A percentile compares a stretch with the other conserved stretches of the same genome.
These are phyloP conservation scores for Yamadazyma scolyti DNA, from an alignment of 805 yeast species.

Conservation along the genomic window DNA sequence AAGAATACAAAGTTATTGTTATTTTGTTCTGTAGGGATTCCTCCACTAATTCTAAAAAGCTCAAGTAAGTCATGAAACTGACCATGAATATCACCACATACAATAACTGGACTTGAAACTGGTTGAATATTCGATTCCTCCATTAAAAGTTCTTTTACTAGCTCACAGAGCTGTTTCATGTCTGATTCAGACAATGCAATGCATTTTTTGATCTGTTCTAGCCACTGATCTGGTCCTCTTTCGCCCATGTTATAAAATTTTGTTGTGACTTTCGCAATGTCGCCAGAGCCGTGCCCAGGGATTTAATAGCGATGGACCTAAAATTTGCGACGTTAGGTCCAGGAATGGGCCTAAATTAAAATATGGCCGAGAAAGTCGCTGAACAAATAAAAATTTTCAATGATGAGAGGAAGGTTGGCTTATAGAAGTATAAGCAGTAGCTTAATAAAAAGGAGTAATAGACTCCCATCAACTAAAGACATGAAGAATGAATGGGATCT, in stretches of 20 bases:
- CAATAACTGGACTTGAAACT: constrained; percentile 89
- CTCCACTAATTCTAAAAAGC: constrained; percentile 86
- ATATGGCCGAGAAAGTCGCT: too few species aligned
- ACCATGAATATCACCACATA: constrained; percentile 97
- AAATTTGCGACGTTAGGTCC: too few species aligned
- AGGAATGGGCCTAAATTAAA: too few species aligned
- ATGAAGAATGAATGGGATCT: constrained; percentile 33
- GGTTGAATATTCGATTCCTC: constrained; percentile 96
- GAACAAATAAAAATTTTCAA: too few species aligned
- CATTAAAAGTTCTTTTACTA: constrained; percentile 91
- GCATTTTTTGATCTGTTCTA: constrained; percentile 89
- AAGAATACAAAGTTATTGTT: constrained; percentile 60
- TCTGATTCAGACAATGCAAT: constrained; percentile 84
- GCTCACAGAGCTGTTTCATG: constrained; percentile 94
- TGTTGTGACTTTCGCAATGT: too few species aligned
- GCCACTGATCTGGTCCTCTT: constrained; percentile 81
- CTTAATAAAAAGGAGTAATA: too few species aligned
- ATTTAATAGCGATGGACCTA: too few species aligned
- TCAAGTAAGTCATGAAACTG: constrained; percentile 94
- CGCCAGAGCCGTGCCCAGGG: too few species aligned
- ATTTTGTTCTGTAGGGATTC: constrained; percentile 70
- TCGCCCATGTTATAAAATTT: constrained; percentile 11
- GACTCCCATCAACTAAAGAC: constrained; percentile 28
- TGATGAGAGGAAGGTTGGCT: too few species aligned
- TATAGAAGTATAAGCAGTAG: too few species aligned